Evolutionary conservation across 2,329 filamentous ascomycete genomes (phyloP).

Genomic region (Raffaelea ambrosiae): DNA sequence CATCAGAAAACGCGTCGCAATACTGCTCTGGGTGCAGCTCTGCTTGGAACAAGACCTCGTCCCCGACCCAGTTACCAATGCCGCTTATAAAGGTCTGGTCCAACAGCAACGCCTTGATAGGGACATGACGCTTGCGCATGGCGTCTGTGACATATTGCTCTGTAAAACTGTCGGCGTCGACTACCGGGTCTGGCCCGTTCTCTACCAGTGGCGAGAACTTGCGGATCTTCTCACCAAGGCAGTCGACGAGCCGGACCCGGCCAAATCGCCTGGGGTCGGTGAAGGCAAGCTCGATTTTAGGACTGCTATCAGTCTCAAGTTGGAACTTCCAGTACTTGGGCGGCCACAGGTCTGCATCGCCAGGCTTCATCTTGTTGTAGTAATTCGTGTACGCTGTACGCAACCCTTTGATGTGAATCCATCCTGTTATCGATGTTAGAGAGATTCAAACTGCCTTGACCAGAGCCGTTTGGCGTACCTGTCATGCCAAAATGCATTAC

Average conservation of each 20-base stretch:
- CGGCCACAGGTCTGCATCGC: constrained; percentile 63
- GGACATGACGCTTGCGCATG: constrained; percentile 68
- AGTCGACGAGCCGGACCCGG: constrained; percentile 75
- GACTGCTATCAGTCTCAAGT: constrained; percentile 51
- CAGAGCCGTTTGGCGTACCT: constrained; percentile 23
- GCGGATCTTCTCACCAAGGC: constrained; percentile 66
- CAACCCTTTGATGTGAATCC: constrained; percentile 79
- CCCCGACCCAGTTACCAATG: constrained; percentile 95
- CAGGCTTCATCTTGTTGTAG: constrained; percentile 61
- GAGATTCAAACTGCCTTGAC: not conserved
- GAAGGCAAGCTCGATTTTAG: constrained; percentile 61
- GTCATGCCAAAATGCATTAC: constrained; percentile 83
- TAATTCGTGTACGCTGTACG: constrained; percentile 73
- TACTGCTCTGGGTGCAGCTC: constrained; percentile 89
- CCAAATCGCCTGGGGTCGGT: constrained; percentile 74
- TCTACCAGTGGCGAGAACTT: constrained; percentile 71
- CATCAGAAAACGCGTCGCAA: constrained; percentile 68
- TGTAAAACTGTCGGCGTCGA: constrained; percentile 70
- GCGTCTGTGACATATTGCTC: constrained; percentile 65
- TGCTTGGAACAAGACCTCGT: constrained; percentile 87
- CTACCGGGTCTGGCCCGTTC: constrained; percentile 88
- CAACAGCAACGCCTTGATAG: constrained; percentile 79
- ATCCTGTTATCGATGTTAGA: constrained; percentile 37
- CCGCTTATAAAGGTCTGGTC: constrained; percentile 86
- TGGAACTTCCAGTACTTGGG: constrained; percentile 86